phyloP scores from a whole-genome alignment of 1,284 basidiomycete species.

The Rhodofomes roseus region DNA sequence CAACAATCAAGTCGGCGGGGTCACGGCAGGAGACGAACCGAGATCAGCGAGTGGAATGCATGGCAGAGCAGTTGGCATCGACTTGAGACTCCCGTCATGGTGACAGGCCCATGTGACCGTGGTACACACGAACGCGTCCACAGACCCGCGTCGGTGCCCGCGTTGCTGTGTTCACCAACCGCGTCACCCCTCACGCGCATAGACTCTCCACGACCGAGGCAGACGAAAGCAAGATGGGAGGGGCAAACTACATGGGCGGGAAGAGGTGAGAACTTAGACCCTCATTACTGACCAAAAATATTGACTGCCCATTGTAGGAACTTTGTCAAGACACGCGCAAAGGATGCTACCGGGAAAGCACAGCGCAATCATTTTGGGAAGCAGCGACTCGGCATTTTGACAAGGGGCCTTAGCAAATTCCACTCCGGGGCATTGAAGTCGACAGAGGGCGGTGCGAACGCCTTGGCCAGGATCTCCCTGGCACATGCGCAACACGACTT shows the following conservation, averaged over 20 bases:
- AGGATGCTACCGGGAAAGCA: slow-evolving; percentile 43
- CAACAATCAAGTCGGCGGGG: neutral
- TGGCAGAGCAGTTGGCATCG: neutral
- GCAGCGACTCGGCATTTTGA: slow-evolving; percentile 48
- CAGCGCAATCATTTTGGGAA: slow-evolving; percentile 55
- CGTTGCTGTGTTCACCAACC: neutral
- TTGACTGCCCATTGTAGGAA: slow-evolving; percentile 35
- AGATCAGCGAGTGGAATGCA: no score
- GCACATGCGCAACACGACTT: slow-evolving; percentile 20
- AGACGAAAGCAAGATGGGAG: slow-evolving; percentile 34
- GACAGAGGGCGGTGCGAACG: neutral
- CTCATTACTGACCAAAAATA: neutral
- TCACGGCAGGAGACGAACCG: no score
- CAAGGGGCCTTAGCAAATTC: slow-evolving; percentile 29
- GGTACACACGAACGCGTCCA: neutral
- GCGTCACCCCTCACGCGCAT: neutral
- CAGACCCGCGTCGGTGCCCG: neutral
- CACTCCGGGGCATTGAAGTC: neutral
- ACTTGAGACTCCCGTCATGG: neutral
- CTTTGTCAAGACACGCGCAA: slow-evolving; percentile 47
- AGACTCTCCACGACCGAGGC: neutral
- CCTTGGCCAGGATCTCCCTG: slow-evolving; percentile 17
- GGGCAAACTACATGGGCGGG: slow-evolving; percentile 63
- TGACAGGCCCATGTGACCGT: neutral
- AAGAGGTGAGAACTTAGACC: slow-evolving; percentile 36